These are phyloP conservation scores for Pulveroboletus sp. DNA, from an alignment of 768 basidiomycete genomes.

Conservation along the genomic window DNA sequence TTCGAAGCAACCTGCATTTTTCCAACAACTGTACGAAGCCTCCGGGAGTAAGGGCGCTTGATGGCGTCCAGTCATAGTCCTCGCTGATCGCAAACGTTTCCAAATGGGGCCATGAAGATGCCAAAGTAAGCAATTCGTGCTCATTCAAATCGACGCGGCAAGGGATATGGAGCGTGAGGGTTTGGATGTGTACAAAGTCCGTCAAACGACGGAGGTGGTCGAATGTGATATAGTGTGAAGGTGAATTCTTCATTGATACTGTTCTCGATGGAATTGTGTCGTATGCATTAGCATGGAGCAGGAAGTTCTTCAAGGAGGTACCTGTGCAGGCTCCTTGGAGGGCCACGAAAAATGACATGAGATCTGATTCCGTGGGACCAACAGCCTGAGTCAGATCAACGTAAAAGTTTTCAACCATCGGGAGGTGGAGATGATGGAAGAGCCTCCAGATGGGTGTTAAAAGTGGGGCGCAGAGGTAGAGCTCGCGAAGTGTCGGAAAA, in stretches of 20 bases:
- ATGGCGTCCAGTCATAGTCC: constrained; percentile 1
- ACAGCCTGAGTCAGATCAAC: background rate
- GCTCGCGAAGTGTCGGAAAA: constrained; percentile 1
- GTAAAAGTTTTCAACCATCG: background rate
- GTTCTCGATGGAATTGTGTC: background rate
- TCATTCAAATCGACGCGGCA: constrained; percentile 5
- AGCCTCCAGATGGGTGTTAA: background rate
- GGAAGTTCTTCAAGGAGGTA: background rate
- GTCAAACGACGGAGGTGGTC: constrained; percentile 1
- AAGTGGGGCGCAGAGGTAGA: background rate
- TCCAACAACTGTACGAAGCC: constrained; percentile 13
- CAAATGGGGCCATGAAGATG: constrained; percentile 15
- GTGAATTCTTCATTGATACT: background rate
- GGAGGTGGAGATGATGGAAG: background rate
- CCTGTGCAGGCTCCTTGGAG: background rate
- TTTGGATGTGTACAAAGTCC: constrained; percentile 1
- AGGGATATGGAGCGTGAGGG: constrained; percentile 1
- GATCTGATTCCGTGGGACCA: background rate
- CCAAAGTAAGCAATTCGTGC: constrained; percentile 7
- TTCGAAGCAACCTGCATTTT: constrained; percentile 10
- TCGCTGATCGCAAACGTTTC: background rate
- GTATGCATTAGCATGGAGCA: background rate
- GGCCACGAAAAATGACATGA: constrained; percentile 4
- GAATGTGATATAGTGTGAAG: background rate
- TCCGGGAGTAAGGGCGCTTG: constrained; percentile 6